Evolutionary conservation across 495 filamentous ascomycete species (phyloP), one percentile per base, ranked within the genome.

Genomic region (Pyrenula aspistea): DNA sequence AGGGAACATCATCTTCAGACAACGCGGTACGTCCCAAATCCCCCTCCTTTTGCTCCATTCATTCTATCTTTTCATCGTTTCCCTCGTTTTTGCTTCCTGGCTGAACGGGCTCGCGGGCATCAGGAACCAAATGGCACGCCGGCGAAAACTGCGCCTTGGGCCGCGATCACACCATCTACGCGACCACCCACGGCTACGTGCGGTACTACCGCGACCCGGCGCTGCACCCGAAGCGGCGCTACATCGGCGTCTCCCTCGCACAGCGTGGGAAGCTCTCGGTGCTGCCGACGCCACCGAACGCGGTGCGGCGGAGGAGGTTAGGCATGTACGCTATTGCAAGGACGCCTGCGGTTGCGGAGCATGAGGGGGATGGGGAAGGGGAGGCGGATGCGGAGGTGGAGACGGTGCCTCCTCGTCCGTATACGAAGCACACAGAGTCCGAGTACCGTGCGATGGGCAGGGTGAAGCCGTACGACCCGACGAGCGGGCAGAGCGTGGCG

Each of bases 1-100:
- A 2, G 94, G 94, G 24, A 95, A 93, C 77, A 97, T 99, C 69
- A 91, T 99, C 72, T 99, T 94, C 82, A 84, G 86, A 60, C 93
- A 99, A 71, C 86, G 93, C 57, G 93, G 50, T 52, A 8, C 10
- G 50, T 24, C 22, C 20, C 50, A 48, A 11, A 48, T 11, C 50
- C 50, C 22, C 31, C 8, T 42, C 15, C 31, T 15, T 15, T 42
- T 42, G 4, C 31, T 42, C 31, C 31, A n/a, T n/a, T n/a, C 31
- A 4, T 42, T 42, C 31, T 52, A 24, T 19, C 50, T 24, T 52
- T 52, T 10, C 19, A 8, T 20, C 19, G 8, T 52, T 8, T 8
- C 19, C 50, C 50, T 10, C 19, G 8, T 52, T 10, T 20, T 10
- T 10, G 50, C n/a, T 20, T 19, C 19, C 31, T 15, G 15, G 8